Evolutionary conservation across 257 asterid genomes (phyloP).

Genomic region (Scutellaria barbata): DNA sequence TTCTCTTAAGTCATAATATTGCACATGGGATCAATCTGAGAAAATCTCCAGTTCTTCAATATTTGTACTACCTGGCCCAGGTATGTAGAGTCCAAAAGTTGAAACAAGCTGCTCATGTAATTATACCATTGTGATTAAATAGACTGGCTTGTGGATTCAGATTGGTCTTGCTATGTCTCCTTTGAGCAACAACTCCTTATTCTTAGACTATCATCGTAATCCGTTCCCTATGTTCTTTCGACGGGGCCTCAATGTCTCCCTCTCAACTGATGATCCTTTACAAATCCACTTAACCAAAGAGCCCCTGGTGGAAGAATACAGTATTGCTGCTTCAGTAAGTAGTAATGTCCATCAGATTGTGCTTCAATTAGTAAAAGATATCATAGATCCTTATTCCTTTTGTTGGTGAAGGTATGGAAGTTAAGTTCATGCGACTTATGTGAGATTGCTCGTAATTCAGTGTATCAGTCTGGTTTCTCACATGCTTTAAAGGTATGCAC

Average conservation of each 20-base stretch:
- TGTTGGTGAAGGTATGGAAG: conserved; percentile 81
- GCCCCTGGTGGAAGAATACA: conserved; percentile 97
- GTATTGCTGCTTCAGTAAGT: conserved; percentile 98
- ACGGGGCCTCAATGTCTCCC: conserved; percentile 95
- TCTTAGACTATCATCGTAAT: conserved; percentile 96
- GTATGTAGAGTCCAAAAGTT: conserved; percentile 43
- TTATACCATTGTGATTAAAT: conserved; percentile 21
- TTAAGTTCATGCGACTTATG: conserved; percentile 90
- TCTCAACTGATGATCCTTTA: conserved; percentile 97
- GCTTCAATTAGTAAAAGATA: conserved; percentile 5
- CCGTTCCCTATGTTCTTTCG: conserved; percentile 90
- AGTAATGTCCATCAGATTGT: background rate
- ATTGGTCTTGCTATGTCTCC: conserved; percentile 99
- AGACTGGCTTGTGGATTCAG: conserved; percentile 49
- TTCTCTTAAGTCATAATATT: conserved; percentile 83
- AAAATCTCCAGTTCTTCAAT: conserved; percentile 94
- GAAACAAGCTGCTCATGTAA: conserved; percentile 3
- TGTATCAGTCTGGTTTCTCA: conserved; percentile 92
- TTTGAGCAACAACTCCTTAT: conserved; percentile 92
- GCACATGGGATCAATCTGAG: conserved; percentile 96
- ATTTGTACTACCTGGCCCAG: conserved; percentile 92
- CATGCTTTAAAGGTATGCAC: conserved; percentile 83
- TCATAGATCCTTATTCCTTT: background rate
- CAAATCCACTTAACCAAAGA: conserved; percentile 98
- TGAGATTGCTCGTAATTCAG: conserved; percentile 98